Percentiles rank a stretch among this genome's conserved stretches.
These are phyloP conservation scores for Lotus japonicus DNA, from an alignment of 306 rosid genomes.

Conservation along the genomic window DNA sequence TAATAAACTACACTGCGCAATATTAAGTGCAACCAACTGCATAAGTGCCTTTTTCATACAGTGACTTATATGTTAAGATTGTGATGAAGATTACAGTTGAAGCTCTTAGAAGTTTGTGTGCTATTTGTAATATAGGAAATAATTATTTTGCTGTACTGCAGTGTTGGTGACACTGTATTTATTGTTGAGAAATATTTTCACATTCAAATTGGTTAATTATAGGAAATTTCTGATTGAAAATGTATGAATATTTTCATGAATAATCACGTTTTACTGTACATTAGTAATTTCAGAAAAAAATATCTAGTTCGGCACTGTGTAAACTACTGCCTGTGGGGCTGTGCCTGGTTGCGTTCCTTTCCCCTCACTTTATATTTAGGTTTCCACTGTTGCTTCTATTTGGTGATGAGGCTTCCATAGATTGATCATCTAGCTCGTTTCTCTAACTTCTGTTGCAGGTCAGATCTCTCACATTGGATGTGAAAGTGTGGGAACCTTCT, in stretches of 20 bases:
- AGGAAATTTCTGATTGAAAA: not conserved
- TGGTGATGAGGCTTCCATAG: constrained; percentile 5
- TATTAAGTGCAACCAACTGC: not conserved
- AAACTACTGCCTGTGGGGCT: not conserved
- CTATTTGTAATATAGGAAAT: not conserved
- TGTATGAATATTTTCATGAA: not conserved
- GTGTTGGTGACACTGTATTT: not conserved
- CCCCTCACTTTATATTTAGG: not conserved
- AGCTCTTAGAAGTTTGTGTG: not conserved
- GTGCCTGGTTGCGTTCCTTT: not conserved
- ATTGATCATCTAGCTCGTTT: constrained; percentile 20
- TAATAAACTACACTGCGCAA: not conserved
- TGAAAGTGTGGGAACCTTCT: constrained; percentile 98
- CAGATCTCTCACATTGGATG: constrained; percentile 94
- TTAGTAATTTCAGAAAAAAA: not conserved
- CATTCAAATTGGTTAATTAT: not conserved
- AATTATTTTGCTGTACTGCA: not conserved
- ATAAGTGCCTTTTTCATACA: not conserved
- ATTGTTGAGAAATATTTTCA: not conserved
- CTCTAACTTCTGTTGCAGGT: constrained; percentile 51
- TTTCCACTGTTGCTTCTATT: not conserved
- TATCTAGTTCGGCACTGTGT: not conserved
- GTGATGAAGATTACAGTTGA: not conserved
- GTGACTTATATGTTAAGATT: not conserved
- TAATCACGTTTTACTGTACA: not conserved